phyloP scores from a whole-genome alignment of 2,329 filamentous ascomycete species.

The Xylariaceae sp. region DNA sequence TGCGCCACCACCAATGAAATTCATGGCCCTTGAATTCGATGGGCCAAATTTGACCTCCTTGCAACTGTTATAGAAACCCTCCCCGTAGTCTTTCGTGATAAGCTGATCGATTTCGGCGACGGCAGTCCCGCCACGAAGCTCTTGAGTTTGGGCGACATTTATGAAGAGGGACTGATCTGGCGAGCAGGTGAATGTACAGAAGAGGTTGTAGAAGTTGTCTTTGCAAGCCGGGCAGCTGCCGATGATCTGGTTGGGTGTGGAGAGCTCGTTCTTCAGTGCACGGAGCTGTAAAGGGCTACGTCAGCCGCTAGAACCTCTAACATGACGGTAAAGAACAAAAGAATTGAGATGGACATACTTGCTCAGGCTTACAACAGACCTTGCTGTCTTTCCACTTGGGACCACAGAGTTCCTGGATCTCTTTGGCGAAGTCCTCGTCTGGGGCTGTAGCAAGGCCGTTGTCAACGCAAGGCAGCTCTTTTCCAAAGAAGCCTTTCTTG shows the following conservation, averaged over 20 bases:
- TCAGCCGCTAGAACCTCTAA: slow-evolving; percentile 12
- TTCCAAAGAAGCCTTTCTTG: slow-evolving; percentile 82
- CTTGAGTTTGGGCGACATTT: slow-evolving; percentile 74
- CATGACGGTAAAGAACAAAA: not conserved
- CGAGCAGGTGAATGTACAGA: slow-evolving; percentile 97
- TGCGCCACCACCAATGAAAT: slow-evolving; percentile 90
- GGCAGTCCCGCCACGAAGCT: slow-evolving; percentile 51
- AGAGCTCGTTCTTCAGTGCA: slow-evolving; percentile 75
- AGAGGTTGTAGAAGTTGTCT: slow-evolving; percentile 96
- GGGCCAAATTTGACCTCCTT: slow-evolving; percentile 98
- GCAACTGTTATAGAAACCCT: slow-evolving; percentile 91
- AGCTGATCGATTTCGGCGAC: slow-evolving; percentile 89
- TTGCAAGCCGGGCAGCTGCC: slow-evolving; percentile 94
- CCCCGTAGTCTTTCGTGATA: slow-evolving; percentile 75
- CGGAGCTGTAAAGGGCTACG: slow-evolving; percentile 52
- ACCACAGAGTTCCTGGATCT: slow-evolving; percentile 82
- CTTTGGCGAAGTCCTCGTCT: slow-evolving; percentile 62
- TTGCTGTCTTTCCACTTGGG: slow-evolving; percentile 76
- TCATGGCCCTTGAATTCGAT: slow-evolving; percentile 88
- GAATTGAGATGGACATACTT: slow-evolving; percentile 46
- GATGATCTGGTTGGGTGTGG: slow-evolving; percentile 82
- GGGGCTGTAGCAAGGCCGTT: slow-evolving; percentile 77
- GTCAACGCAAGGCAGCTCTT: slow-evolving; percentile 85
- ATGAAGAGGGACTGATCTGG: slow-evolving; percentile 93
- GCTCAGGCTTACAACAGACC: slow-evolving; percentile 78